Base-by-base conservation (phyloP, 2,329 filamentous ascomycete species). In the Aspergillus arachidicola region DNA sequence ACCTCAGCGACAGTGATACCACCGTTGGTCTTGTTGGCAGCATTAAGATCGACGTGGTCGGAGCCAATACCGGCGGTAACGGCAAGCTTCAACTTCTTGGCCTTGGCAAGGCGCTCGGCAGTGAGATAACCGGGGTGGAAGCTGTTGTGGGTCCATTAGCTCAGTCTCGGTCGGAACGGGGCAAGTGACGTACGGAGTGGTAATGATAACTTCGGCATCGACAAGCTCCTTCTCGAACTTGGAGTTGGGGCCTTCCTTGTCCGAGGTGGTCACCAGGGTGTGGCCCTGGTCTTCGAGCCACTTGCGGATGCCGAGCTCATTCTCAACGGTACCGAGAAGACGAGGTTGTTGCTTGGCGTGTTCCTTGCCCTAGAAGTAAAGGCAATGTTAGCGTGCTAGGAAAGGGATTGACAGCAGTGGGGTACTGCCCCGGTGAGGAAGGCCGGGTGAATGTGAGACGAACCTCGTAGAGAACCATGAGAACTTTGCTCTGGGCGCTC, bases 81-180 rank as follows among this genome's bases (percentile, higher is more conserved):
- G 79, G 94, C 94, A 66, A 99, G 85, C 89, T 98, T 98, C 75
- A 99, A 91, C 62, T 99, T 98, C 91, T 98, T 98, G 72, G 95
- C 95, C 85, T 95, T 96, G 75, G 93, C 93, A 61, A 99, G 89
- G 78, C 95, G 94, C 85, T 98, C 94, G 60, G 92, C 93, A 56
- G 92, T 98, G 64, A 99, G 91, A 86, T 99, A 99, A 69, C 94
- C 95, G 61, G 94, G 94, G 86, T 98, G 94, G 90, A 98, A 98
- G 78, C 92, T 96, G 72, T 60, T 45, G 14, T 41, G 38, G 38
- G 38, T 41, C 38, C 2, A 6, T 41, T 41, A n/a, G 38, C 19
- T n/a, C 3, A 3, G 16, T 41, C 38, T 9, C 38, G 38, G 38
- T 10, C 38, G 38, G 38, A 41, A 9, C 16, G 19, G 38, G 38